phyloP scores from a whole-genome alignment of 2,329 filamentous ascomycete species.

The Alternaria sp. region DNA sequence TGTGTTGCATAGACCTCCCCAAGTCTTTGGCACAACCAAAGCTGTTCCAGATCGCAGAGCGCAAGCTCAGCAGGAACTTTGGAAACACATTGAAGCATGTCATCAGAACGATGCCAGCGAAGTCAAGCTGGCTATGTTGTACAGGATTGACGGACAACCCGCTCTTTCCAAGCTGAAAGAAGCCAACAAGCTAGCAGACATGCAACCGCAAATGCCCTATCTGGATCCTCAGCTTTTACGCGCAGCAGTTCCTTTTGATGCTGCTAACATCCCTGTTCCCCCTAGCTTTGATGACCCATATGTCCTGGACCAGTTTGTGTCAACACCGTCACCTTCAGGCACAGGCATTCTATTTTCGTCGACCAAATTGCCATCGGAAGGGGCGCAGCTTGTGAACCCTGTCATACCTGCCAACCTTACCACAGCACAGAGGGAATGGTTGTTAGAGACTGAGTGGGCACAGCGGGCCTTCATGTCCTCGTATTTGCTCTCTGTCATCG shows the following conservation, averaged over 20 bases:
- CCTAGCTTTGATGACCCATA: conserved; percentile 33
- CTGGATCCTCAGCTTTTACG: conserved; percentile 39
- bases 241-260: conserved; percentile 36
- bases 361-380: conserved; percentile 29
- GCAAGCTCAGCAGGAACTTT: conserved; percentile 49
- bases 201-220: conserved; percentile 41
- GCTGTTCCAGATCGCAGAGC: conserved; percentile 49
- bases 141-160: conserved; percentile 32
- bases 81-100: conserved; percentile 41
- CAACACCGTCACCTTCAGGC: conserved; percentile 18
- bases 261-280: conserved; percentile 26
- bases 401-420: conserved; percentile 66
- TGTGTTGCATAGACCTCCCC: conserved; percentile 54
- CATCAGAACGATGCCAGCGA: conserved; percentile 32
- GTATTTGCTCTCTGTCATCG: conserved; percentile 70
- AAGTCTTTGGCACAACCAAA: conserved; percentile 58
- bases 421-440: conserved; percentile 71
- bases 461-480: conserved; percentile 73
- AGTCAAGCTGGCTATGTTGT: conserved; percentile 40
- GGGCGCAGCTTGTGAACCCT: conserved; percentile 36
- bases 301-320: conserved; percentile 29
- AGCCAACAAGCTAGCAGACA: conserved; percentile 14
- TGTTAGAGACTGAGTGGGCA: conserved; percentile 73
- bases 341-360: conserved; percentile 49
- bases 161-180: conserved; percentile 26